Evolutionary conservation across 2,329 filamentous ascomycete species (phyloP), one percentile per base, ranked within the genome.

Genomic region (Colletotrichum tanaceti): DNA sequence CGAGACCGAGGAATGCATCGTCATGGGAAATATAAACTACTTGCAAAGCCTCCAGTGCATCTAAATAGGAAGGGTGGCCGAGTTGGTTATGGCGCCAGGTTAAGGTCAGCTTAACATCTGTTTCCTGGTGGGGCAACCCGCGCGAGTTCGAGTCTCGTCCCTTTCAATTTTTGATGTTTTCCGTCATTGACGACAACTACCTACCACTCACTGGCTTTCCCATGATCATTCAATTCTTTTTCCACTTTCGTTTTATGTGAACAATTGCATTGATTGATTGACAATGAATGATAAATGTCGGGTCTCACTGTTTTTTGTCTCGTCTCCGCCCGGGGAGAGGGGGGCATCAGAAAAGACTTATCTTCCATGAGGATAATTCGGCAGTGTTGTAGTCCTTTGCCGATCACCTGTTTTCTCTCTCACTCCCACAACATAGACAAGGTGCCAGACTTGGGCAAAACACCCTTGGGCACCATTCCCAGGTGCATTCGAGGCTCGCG

Each of bases 81-180:
- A 69, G 66, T 69, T 69, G 66, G 66, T 69, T 69, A 66, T 69
- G 66, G 66, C 66, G 66, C 66, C 66, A 69, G 66, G 66, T 69
- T 69, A 69, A 69, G 66, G 66, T 69, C 62, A 66, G 66, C 66
- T 69, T 61, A 69, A 69, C 66, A 66, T 69, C 66, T 69, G 62
- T 69, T 69, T 69, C 66, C 66, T 69, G 66, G 66, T 69, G 66
- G 66, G 66, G 66, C 64, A 66, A 66, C 64, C 64, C 64, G 66
- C 66, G 66, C 66, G 61, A 70, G 70, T 61, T 71, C 68, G 66
- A 71, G 66, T 70, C 68, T 63, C 66, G 70, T 64, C 59, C 68
- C 49, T 58, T 68, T 44, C 59, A 64, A n/a, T 22, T 58, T 55
- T 50, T 53, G 16, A 3, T 2, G 10, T 20, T 38, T 59, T 46